phyloP scores from a whole-genome alignment of 257 asterid species.

The Rauvolfia tetraphylla region DNA sequence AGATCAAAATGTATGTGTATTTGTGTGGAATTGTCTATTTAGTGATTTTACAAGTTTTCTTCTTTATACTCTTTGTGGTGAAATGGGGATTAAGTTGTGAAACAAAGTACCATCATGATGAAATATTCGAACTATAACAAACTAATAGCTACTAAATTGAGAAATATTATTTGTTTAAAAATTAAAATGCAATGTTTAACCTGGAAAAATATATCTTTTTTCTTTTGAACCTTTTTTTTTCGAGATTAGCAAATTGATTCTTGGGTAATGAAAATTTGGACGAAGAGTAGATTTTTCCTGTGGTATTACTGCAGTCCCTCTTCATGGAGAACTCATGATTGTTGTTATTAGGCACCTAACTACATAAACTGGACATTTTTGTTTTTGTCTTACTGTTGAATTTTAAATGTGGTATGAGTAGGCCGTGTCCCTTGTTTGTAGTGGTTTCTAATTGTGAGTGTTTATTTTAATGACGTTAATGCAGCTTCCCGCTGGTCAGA shows the following conservation, averaged over 20 bases:
- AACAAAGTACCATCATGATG: background rate
- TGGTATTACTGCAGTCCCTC: background rate
- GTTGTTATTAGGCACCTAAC: background rate
- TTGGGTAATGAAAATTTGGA: background rate
- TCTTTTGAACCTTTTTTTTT: background rate
- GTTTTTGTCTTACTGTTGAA: background rate
- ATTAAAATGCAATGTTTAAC: background rate
- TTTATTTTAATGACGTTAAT: background rate
- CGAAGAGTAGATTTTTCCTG: background rate
- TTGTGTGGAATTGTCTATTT: background rate
- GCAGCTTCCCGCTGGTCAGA: constrained; percentile 32
- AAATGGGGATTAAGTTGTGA: background rate
- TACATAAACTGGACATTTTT: background rate
- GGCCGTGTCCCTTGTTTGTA: background rate
- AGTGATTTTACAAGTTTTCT: background rate
- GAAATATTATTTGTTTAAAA: background rate
- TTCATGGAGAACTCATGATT: background rate
- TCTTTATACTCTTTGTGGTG: background rate
- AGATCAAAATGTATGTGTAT: background rate
- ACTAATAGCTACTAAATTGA: background rate
- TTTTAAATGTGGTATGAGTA: background rate
- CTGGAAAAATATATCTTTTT: background rate
- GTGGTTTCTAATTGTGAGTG: background rate
- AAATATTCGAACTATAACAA: background rate
- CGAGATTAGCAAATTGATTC: background rate